Base-by-base conservation (phyloP, 2,329 filamentous ascomycete genomes). In the Colletotrichum simmondsii region DNA sequence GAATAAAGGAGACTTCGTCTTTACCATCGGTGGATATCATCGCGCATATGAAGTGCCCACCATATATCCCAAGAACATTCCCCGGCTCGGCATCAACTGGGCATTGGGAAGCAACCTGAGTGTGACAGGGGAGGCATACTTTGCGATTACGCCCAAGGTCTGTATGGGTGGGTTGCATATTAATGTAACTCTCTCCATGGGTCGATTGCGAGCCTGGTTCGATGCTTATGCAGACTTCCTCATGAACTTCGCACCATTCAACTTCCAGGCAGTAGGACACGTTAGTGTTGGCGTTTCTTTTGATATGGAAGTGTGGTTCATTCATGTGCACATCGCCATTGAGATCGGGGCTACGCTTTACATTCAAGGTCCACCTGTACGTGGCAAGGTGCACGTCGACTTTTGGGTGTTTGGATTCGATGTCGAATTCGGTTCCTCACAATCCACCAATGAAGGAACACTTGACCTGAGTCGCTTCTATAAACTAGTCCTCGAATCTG, bases 21-120 rank as follows among this genome's bases (percentile, higher is more conserved):
- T 85, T 58, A 80, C 80, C 1, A 70, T 84, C 7, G 83, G 84
- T 1, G 83, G 84, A 0, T 85, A 82, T 71, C 81, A 85, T 71
- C 74, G 53, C 0, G 72, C 76, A 0, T 85, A 77, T 62, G 46
- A 61, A 4, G 53, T 35, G 0, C 83, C 81, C 1, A 2, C 59
- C 0, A 65, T 78, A 1, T 85, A 83, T 75, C 83, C 82, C 0
- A 28, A 28, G 26, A 28, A 28, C 72, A 71, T 0, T 78, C 80
- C 0, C 75, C 76, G 83, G 4, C 75, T 84, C 0, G 78, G 72
- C 1, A 81, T 83, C 24, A 71, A 46, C 42, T 84, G 79, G 78
- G 67, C 57, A 1, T 70, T 79, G 4, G 54, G 54, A 2, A 62
- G 19, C 1, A 65, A 64, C 10, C 71, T 84, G 2, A 75, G 59